These are phyloP conservation scores for Cryptosporidium sp. DNA, from an alignment of 169 alveolate genomes.

Conservation along the genomic window DNA sequence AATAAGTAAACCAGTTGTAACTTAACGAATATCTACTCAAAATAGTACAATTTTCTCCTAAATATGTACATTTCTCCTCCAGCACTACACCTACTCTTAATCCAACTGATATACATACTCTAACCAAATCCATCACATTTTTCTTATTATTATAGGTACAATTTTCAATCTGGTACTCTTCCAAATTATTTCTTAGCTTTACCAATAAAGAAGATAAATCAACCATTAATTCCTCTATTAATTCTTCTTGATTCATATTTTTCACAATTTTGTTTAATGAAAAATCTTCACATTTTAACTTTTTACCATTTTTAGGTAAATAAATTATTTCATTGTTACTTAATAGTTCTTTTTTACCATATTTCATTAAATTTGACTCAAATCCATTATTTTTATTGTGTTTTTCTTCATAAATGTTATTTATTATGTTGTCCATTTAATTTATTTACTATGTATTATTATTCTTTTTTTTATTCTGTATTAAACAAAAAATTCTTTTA, in stretches of 20 bases:
- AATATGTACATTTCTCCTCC: slow-evolving; percentile 21
- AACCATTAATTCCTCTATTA: slow-evolving; percentile 55
- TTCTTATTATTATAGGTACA: not conserved
- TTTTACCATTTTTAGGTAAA: not conserved
- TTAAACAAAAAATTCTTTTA: not conserved
- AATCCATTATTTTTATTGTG: not conserved
- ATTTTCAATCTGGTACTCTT: not conserved
- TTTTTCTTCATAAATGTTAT: not conserved
- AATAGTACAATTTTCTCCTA: slow-evolving; percentile 17
- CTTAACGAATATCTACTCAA: slow-evolving; percentile 23
- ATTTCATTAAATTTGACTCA: not conserved
- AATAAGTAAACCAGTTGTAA: slow-evolving; percentile 60
- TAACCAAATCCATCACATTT: slow-evolving; percentile 17
- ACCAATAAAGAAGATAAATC: slow-evolving; percentile 54
- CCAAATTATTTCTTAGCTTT: slow-evolving; percentile 33
- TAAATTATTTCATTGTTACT: not conserved
- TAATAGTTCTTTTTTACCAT: not conserved
- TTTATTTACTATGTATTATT: not conserved
- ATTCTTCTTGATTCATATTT: slow-evolving; percentile 5
- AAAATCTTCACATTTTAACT: not conserved
- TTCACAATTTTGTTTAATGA: not conserved
- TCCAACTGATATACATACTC: slow-evolving; percentile 70
- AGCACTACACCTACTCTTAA: slow-evolving; percentile 25
- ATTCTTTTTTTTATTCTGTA: not conserved
- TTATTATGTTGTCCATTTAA: not conserved